Conservation (phyloP, 495 filamentous ascomycete species). For the Neurospora tetrasperma region DNA sequence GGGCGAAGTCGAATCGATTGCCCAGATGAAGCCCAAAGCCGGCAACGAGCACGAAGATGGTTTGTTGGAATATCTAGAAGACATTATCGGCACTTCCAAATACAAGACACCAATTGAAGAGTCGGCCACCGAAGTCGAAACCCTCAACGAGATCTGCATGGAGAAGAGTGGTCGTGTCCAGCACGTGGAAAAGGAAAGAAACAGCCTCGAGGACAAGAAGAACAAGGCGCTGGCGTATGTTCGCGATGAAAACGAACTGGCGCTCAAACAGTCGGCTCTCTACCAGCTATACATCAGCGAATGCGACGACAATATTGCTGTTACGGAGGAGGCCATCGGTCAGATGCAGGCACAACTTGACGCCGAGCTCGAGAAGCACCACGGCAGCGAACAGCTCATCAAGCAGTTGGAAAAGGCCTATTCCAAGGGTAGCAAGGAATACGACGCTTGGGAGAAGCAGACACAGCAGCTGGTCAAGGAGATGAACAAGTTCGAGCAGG, state of each 20-base stretch:
- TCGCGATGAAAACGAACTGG: constrained; percentile 85
- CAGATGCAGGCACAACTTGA: constrained; percentile 86
- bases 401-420: constrained; percentile 81
- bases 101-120: constrained; percentile 97
- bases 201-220: constrained; percentile 86
- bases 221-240: constrained; percentile 84
- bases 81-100: constrained; percentile 96
- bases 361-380: constrained; percentile 80
- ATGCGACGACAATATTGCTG: constrained; percentile 75
- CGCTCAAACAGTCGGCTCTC: constrained; percentile 74
- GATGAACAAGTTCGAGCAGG: constrained; percentile 86
- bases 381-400: constrained; percentile 84
- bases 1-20: constrained; percentile 96
- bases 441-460: constrained; percentile 70
- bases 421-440: constrained; percentile 69
- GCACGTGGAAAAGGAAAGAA: constrained; percentile 97
- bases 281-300: constrained; percentile 87
- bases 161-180: constrained; percentile 92
- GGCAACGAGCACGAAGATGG: constrained; percentile 91
- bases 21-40: constrained; percentile 98
- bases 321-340: constrained; percentile 79
- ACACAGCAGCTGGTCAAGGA: constrained; percentile 75
- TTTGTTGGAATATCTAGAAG: constrained; percentile 90
- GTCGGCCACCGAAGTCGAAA: constrained; percentile 76
- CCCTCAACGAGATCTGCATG: constrained; percentile 83